These are phyloP conservation scores for Xerocomus potaroensis DNA, from an alignment of 768 basidiomycete species.

Conservation along the genomic window DNA sequence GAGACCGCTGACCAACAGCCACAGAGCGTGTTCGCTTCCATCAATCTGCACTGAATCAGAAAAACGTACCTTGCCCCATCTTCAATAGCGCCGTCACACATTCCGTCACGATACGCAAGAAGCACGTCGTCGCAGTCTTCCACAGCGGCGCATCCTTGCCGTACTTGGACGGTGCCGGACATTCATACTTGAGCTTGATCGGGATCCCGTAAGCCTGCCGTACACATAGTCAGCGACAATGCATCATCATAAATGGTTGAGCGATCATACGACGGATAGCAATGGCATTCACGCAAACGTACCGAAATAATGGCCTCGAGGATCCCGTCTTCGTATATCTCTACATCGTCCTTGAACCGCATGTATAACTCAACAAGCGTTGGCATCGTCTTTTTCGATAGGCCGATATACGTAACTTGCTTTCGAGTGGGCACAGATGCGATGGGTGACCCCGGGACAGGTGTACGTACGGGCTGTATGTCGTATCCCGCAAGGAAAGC, in stretches of 20 bases:
- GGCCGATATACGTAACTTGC: constrained; percentile 81
- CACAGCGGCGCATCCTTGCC: constrained; percentile 86
- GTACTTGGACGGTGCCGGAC: constrained; percentile 83
- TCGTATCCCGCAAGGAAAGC: constrained; percentile 82
- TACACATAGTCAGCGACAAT: neutral
- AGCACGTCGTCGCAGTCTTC: constrained; percentile 89
- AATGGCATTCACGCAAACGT: constrained; percentile 19
- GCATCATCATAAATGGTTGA: neutral
- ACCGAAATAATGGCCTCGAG: constrained; percentile 81
- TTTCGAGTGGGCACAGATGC: constrained; percentile 38
- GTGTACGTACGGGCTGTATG: constrained; percentile 28
- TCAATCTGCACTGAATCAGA: neutral
- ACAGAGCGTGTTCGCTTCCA: neutral
- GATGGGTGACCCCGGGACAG: constrained; percentile 10
- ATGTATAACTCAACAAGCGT: constrained; percentile 74
- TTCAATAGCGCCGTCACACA: constrained; percentile 49
- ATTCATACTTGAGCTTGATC: constrained; percentile 92
- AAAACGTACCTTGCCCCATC: constrained; percentile 47
- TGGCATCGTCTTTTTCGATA: constrained; percentile 89
- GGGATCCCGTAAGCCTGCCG: constrained; percentile 81
- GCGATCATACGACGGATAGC: neutral
- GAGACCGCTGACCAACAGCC: constrained; percentile 43
- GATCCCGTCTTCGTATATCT: constrained; percentile 78
- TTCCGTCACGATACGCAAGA: constrained; percentile 70
- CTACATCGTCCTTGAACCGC: constrained; percentile 52